A percentile compares a stretch with the other conserved stretches of the same genome.
phyloP scores from a whole-genome alignment of 2,329 filamentous ascomycete genomes.

The Aspergillus sp. region DNA sequence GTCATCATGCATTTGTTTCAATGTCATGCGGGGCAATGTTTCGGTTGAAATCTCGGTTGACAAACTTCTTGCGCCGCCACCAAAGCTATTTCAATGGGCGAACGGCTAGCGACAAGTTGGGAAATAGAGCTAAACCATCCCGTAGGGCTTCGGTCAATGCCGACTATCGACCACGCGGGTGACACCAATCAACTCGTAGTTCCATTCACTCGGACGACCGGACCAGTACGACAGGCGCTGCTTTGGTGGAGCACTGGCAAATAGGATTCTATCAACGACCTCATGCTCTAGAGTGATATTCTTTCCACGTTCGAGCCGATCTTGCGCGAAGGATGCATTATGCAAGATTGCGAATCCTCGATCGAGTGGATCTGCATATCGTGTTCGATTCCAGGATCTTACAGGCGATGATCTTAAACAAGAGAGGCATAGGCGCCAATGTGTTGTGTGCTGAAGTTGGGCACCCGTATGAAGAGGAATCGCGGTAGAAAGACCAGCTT shows the following conservation, averaged over 20 bases:
- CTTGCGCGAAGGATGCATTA: neutral
- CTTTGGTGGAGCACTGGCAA: neutral
- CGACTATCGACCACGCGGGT: neutral
- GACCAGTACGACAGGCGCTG: too few relatives aligned
- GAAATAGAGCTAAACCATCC: neutral
- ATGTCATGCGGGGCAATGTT: neutral
- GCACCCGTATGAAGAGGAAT: neutral
- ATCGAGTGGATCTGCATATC: neutral
- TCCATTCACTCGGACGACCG: neutral
- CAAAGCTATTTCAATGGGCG: neutral
- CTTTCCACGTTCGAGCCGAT: neutral
- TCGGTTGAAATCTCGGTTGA: neutral
- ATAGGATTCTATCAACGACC: neutral
- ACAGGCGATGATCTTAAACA: neutral
- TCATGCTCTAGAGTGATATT: neutral
- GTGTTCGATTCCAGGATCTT: neutral
- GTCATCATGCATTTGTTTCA: neutral
- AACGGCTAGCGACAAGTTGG: neutral
- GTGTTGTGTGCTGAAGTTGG: neutral
- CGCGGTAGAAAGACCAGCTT: neutral
- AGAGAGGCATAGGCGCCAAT: neutral
- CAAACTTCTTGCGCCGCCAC: neutral
- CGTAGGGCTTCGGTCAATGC: neutral
- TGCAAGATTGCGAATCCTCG: neutral
- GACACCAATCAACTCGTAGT: neutral